Percentiles rank a stretch among this genome's conserved stretches.
phyloP scores from a whole-genome alignment of 306 rosid genomes.

The Acacia melanoxylon region DNA sequence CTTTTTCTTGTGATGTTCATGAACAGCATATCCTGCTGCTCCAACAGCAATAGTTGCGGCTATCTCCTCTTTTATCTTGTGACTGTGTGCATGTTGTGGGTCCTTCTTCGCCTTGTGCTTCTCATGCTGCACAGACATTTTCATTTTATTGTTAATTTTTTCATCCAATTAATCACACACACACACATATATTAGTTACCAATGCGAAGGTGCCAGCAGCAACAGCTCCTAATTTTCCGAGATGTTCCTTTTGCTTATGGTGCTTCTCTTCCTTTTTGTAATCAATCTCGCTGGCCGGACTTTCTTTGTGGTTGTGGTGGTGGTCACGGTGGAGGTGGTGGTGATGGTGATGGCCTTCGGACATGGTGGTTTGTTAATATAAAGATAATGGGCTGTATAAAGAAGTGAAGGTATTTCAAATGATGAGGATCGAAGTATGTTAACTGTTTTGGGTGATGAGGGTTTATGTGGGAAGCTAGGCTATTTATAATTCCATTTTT shows the following conservation, averaged over 20 bases:
- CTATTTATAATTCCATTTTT: too few relatives aligned
- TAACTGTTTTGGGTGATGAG: neutral
- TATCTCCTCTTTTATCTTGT: slow-evolving; percentile 75
- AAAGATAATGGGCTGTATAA: too few relatives aligned
- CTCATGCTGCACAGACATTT: slow-evolving; percentile 49
- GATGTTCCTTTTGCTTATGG: neutral
- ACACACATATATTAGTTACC: neutral
- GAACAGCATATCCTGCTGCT: slow-evolving; percentile 67
- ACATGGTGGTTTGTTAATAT: neutral
- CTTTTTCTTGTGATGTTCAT: slow-evolving; percentile 70
- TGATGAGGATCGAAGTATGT: too few relatives aligned
- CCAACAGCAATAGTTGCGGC: slow-evolving; percentile 64
- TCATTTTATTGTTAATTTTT: too few relatives aligned
- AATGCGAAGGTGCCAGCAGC: neutral
- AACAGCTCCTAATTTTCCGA: neutral
- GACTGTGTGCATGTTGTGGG: slow-evolving; percentile 62
- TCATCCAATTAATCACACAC: neutral
- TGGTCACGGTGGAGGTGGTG: neutral
- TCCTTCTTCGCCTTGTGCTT: slow-evolving; percentile 60
- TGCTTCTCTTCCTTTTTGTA: neutral
- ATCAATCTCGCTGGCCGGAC: neutral
- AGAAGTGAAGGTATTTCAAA: neutral
- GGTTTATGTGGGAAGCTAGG: neutral
- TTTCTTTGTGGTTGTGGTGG: neutral
- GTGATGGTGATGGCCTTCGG: neutral